Evolutionary conservation across 2,329 filamentous ascomycete genomes (phyloP), one percentile per base, ranked within the genome.

Genomic region (Cladosporium sp.): DNA sequence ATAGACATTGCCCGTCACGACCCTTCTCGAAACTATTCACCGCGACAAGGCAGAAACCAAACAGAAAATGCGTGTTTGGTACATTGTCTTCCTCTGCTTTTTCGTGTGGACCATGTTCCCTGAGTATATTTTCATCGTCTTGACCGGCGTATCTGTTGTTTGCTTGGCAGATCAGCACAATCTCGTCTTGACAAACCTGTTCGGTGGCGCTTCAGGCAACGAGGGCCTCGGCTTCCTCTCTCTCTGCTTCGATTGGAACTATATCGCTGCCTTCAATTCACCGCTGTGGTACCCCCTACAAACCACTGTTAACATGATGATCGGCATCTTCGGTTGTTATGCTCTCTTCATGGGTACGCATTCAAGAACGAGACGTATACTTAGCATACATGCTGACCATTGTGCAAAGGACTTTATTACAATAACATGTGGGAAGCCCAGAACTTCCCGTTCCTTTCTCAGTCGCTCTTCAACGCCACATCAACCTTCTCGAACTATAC

Each of bases 81-180:
- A 73, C 66, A 62, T 69, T 58, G 64, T 75, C 44, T 75, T 75
- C 61, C 58, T 65, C 0, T 67, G 64, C 44, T 70, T 78, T 37
- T 75, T 78, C 47, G 61, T 75, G 32, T 82, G 79, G 73, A 78
- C 81, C 52, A 69, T 78, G 22, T 66, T 82, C 40, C 78, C 80
- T 0, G 72, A 78, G 57, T 79, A 77, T 47, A 74, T 80, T 0
- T 75, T 77, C 48, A 74, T 77, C 1, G 58, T 76, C 3, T 66
- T 80, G 5, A 74, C 70, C 9, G 74, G 74, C 17, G 61, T 77
- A 15, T 71, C 66, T 7, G 68, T 81, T 24, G 77, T 79, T 52
- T 81, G 78, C 60, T 70, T 80, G 4, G 74, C 77, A 0, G 73
- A 76, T 12, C 71, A 74, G 35, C 66, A 75, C 37, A 78, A 66